Evolutionary conservation across 805 yeast species (phyloP).

Genomic region (Candida nitratophila): DNA sequence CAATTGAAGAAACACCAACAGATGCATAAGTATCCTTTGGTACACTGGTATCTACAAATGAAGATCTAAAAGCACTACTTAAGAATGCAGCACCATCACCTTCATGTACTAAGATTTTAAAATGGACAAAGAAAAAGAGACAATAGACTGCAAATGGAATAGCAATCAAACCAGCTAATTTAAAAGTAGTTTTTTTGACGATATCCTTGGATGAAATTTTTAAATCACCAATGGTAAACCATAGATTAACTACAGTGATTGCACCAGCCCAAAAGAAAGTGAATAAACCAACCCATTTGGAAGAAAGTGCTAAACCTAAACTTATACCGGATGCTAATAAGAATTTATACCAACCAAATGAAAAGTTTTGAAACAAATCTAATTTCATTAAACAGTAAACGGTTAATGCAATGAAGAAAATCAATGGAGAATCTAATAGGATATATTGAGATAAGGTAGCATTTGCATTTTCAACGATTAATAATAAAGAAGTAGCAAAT

Average conservation of each 20-base stretch:
- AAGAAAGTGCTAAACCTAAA: conserved; percentile 65
- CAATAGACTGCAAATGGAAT: conserved; percentile 53
- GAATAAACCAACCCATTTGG: conserved; percentile 83
- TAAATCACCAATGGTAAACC: conserved; percentile 72
- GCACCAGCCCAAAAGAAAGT: conserved; percentile 75
- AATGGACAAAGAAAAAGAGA: conserved; percentile 56
- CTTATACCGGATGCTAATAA: conserved; percentile 58
- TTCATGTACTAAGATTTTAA: conserved; percentile 46
- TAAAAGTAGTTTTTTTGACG: conserved; percentile 38
- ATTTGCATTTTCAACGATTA: conserved; percentile 60
- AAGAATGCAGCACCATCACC: conserved; percentile 71
- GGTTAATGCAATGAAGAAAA: conserved; percentile 71
- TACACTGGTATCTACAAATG: conserved; percentile 51
- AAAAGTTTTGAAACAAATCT: conserved; percentile 57
- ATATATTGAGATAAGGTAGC: conserved; percentile 72
- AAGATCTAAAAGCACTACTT: conserved; percentile 64
- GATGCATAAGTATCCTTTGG: conserved; percentile 54
- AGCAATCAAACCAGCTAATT: conserved; percentile 49
- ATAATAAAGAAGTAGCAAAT: conserved; percentile 44
- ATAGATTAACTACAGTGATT: conserved; percentile 51
- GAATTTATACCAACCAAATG: conserved; percentile 50
- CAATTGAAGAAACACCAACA: conserved; percentile 66
- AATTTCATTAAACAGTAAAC: conserved; percentile 59
- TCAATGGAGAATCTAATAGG: conserved; percentile 66
- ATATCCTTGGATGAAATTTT: conserved; percentile 37